Base-by-base conservation (phyloP, 2,329 filamentous ascomycete genomes). In the Eutypa lata region DNA sequence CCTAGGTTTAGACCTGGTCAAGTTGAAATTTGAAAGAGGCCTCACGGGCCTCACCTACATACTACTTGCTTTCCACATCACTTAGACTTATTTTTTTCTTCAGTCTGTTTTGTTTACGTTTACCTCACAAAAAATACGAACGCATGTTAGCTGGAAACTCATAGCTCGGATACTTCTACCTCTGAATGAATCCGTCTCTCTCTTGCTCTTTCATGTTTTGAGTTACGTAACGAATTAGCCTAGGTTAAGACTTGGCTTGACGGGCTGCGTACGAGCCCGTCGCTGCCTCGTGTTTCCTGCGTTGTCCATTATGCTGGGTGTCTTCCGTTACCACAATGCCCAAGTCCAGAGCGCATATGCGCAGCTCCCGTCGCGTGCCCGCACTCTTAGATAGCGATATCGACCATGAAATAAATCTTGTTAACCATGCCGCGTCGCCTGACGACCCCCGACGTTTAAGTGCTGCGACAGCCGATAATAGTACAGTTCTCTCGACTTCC, bases 391-490 rank as follows among this genome's bases (percentile, higher is more conserved):
- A 85, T 58, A 74, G 72, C 66, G 83, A 87, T 60, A 87, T 86
- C 64, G 84, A 88, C 62, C 88, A 90, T 69, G 84, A 86, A 67
- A 91, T 92, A 65, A 72, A 68, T 59, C 81, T 92, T 37, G 76
- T 89, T 59, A 86, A 90, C 68, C 73, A 76, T 52, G 75, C 63
- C 57, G 48, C 37, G 44, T 51, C 35, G 53, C 50, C 13, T 18
- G 35, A 38, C 13, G 16, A 14, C 35, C 13, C 57, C 47, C 42
- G 49, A n/a, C 26, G 54, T 45, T 48, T 50, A 35, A 65, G 54
- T 35, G 18, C 57, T 46, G 52, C 46, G 18, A 57, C 59, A 26
- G 44, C 40, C 8, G 56, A 48, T 43, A 54, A 54, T 38, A 57
- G 53, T 44, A 42, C 55, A 35, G 47, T 55, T 21, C 51, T 50